Base-by-base conservation (phyloP, 768 basidiomycete genomes). In the Kwoniella mangroviensis region DNA sequence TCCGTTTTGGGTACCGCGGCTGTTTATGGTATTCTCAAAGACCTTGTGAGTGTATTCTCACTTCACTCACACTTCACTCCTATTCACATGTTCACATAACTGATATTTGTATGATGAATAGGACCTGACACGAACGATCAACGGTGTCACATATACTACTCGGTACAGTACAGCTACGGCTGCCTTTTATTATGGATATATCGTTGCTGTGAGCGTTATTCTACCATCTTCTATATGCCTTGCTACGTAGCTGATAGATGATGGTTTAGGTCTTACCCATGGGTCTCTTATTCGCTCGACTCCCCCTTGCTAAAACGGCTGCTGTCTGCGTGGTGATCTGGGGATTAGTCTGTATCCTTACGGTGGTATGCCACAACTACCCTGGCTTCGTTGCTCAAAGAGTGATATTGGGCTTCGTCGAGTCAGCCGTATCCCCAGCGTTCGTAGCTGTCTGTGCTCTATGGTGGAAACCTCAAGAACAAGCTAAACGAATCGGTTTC, bases 391-490 rank as follows among this genome's bases (percentile, higher is more conserved):
- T 82, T 22, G 80, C 77, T 21, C 82, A 83, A 68, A 57, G 81
- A 22, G 69, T 83, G 57, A 77, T 80, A 52, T 71, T 83, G 1
- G 83, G 83, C 3, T 49, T 82, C 21, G 70, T 72, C 3, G 82
- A 83, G 62, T 75, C 75, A 4, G 77, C 80, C 15, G 81, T 85
- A 67, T 76, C 80, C 3, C 84, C 83, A 0, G 84, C 84, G 0
- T 85, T 85, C 69, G 78, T 85, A 13, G 73, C 82, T 28, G 67
- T 85, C 28, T 83, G 83, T 24, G 71, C 71, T 1, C 63, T 82
- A 40, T 85, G 84, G 84, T 85, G 84, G 69, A 81, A 79, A 34
- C 82, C 81, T 56, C 52, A 65, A 43, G 83, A 83, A 58, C 81
- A 84, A 67, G 82, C 84, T 3, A 73, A 75, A 5, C 63, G 84